phyloP scores from a whole-genome alignment of 805 yeast genomes.

The Hanseniaspora pseudoguilliermondii region DNA sequence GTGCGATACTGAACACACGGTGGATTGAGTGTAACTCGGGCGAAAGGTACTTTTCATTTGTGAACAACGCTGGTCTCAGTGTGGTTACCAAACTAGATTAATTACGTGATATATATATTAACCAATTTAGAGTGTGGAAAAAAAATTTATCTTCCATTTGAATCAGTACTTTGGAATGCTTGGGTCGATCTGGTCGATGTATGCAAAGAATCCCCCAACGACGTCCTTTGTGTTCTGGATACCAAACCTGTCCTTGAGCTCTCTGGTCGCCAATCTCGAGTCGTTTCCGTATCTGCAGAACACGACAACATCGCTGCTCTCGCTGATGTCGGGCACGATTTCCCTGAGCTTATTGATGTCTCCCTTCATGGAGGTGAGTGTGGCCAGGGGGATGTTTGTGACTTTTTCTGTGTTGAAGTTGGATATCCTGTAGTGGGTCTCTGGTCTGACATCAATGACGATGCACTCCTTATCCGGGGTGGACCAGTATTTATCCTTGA shows the following conservation, averaged over 20 bases:
- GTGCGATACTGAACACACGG: slow-evolving; percentile 35
- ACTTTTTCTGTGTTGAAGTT: slow-evolving; percentile 38
- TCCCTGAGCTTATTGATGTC: slow-evolving; percentile 20
- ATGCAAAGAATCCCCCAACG: slow-evolving; percentile 61
- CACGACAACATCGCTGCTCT: slow-evolving; percentile 35
- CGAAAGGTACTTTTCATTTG: slow-evolving; percentile 19
- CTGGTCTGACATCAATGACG: slow-evolving; percentile 69
- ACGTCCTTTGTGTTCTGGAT: slow-evolving; percentile 48
- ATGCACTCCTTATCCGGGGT: slow-evolving; percentile 19
- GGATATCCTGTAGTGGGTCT: slow-evolving; percentile 60
- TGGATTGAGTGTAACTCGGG: slow-evolving; percentile 13
- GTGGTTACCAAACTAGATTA: slow-evolving; percentile 21
- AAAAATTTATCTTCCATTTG: too few relatives aligned
- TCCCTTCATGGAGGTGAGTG: slow-evolving; percentile 27
- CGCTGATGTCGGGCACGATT: slow-evolving; percentile 20
- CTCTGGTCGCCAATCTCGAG: slow-evolving; percentile 61
- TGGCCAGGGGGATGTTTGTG: slow-evolving; percentile 49
- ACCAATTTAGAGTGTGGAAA: too few relatives aligned
- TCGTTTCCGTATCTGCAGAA: slow-evolving; percentile 87
- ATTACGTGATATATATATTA: neutral
- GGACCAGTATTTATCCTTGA: slow-evolving; percentile 24
- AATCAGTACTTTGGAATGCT: slow-evolving; percentile 49
- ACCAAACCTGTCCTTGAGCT: slow-evolving; percentile 40
- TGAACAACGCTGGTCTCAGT: slow-evolving; percentile 25
- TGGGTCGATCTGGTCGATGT: slow-evolving; percentile 51